Evolutionary conservation across 768 basidiomycete genomes (phyloP), one percentile per base, ranked within the genome.

Genomic region (Trametes coccinea): DNA sequence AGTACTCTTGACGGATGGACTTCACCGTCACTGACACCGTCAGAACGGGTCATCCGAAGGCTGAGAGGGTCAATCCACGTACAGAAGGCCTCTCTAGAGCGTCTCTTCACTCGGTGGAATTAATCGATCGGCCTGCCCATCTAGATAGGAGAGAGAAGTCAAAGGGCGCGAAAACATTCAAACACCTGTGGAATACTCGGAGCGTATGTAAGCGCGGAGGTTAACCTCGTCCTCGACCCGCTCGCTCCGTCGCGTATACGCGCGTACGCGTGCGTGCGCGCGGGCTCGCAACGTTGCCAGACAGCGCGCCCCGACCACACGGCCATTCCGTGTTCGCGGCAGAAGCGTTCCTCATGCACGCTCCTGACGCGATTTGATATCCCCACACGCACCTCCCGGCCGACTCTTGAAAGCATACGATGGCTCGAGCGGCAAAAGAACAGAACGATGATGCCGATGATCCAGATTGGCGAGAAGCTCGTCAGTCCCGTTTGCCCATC

Each of bases 71-170:
- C 34, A 37, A 9, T 52, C 17, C 41, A 37, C 50, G 7, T 10
- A 59, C 41, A 22, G 49, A 34, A 51, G 29, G 31, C 17, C 14
- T 30, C 34, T 5, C 5, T 37, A 5, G 17, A 31, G 31, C 49
- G 41, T 44, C 30, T 34, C 13, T 7, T 5, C 47, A 40, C 29
- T 59, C 57, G 57, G 57, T 33, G 31, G 22, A 17, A 33, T 8
- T 51, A 51, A 59, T 59, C 57, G 57, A 59, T 59, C 57, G 57
- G 41, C 50, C 41, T 34, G n/a, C 27, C 22, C 57, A 59, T 59
- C 57, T 59, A 59, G 57, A 59, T 59, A 59, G 57, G 57, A 40
- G 57, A 52, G 41, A 59, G 49, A 52, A 59, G 49, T 16, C 5
- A 16, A 13, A 34, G 30, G 33, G 57, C 57, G 57, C 40, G 49